phyloP scores from a whole-genome alignment of 331 rosid genomes.

The Stylosanthes scabra region DNA sequence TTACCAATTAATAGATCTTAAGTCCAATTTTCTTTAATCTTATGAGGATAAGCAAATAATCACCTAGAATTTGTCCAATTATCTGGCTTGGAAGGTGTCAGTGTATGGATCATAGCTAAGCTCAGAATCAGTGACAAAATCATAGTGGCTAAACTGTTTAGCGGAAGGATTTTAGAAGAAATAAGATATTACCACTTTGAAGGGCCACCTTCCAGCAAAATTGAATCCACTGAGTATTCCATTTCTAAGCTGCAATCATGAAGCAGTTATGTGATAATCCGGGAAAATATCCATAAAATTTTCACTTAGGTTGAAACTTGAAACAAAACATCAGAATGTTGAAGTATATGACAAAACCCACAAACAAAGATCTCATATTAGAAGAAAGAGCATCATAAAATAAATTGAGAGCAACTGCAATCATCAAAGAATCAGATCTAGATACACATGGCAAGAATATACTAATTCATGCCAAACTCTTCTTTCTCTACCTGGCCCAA shows the following conservation, averaged over 20 bases:
- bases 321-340: too few relatives aligned
- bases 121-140: conserved; percentile 97
- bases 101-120: conserved; percentile 77
- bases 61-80: conserved; percentile 34
- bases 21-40: neutral
- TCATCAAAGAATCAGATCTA: too few relatives aligned
- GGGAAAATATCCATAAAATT: neutral
- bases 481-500: too few relatives aligned
- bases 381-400: conserved; percentile 46
- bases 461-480: too few relatives aligned
- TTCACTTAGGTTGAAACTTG: too few relatives aligned
- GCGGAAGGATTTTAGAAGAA: neutral
- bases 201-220: conserved; percentile 48
- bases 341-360: conserved; percentile 6
- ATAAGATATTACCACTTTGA: conserved; percentile 55
- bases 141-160: neutral
- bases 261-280: neutral
- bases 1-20: conserved; percentile 35
- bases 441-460: too few relatives aligned
- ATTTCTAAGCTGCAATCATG: conserved; percentile 57
- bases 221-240: conserved; percentile 59
- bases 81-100: conserved; percentile 97
- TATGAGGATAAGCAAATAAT: conserved; percentile 12
- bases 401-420: too few relatives aligned
- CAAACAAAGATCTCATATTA: conserved; percentile 47